A percentile compares a stretch with the other conserved stretches of the same genome.
These are phyloP conservation scores for Solanum chaucha DNA, from an alignment of 257 asterid species.

Conservation along the genomic window DNA sequence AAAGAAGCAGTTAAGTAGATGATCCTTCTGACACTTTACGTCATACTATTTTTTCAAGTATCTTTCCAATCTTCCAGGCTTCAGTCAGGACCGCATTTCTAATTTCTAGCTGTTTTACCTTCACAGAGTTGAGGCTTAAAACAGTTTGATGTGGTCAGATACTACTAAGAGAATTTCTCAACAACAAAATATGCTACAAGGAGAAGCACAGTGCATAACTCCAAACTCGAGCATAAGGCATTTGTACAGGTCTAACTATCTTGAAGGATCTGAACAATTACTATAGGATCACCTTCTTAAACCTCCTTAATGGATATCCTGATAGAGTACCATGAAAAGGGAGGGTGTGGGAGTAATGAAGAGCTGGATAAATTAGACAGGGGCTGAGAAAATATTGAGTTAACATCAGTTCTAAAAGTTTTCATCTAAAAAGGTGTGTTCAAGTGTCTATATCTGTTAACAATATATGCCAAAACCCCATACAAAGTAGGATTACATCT, in stretches of 20 bases:
- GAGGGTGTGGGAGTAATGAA: too few relatives aligned
- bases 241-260: not conserved
- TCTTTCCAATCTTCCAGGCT: not conserved
- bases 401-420: not conserved
- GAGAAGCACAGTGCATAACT: not conserved
- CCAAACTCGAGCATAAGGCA: not conserved
- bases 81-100: not conserved
- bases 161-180: not conserved
- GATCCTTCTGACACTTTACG: not conserved
- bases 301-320: too few relatives aligned
- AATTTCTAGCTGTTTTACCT: not conserved
- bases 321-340: too few relatives aligned
- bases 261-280: too few relatives aligned
- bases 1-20: not conserved
- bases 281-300: too few relatives aligned
- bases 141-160: not conserved
- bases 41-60: not conserved
- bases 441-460: not conserved
- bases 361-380: not conserved
- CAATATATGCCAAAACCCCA: not conserved
- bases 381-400: not conserved
- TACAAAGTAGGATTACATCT: not conserved
- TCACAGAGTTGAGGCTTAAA: not conserved
- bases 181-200: not conserved
- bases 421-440: not conserved